Conservation (phyloP, 1,139 yeast species). For the Suhomyces maxii region DNA sequence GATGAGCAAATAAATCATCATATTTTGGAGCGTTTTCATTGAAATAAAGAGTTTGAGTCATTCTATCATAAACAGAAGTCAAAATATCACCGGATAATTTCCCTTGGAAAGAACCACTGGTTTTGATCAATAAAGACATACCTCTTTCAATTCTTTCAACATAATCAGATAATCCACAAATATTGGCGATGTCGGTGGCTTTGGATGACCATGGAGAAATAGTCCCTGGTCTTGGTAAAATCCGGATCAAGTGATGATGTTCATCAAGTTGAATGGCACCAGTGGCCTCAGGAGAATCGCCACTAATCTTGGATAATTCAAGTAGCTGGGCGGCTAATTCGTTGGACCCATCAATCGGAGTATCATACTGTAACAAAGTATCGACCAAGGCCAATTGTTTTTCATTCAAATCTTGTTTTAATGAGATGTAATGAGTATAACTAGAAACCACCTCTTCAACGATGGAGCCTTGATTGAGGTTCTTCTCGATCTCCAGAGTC, state of each 20-base stretch:
- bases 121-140: conserved; percentile 66
- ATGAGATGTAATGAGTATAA: conserved; percentile 79
- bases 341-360: conserved; percentile 57
- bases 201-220: conserved; percentile 99
- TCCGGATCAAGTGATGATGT: conserved; percentile 64
- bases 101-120: conserved; percentile 51
- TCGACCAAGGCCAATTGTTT: conserved; percentile 50
- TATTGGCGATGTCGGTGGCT: conserved; percentile 91
- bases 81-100: conserved; percentile 55
- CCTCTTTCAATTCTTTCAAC: conserved; percentile 93
- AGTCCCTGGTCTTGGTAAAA: conserved; percentile 92
- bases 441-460: conserved; percentile 71
- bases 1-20: conserved; percentile 74
- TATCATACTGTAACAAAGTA: conserved; percentile 73
- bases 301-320: conserved; percentile 25
- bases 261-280: conserved; percentile 33
- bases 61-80: conserved; percentile 82
- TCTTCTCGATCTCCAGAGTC: conserved; percentile 68
- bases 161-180: conserved; percentile 73
- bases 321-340: conserved; percentile 49
- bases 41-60: conserved; percentile 80
- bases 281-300: conserved; percentile 29
- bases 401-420: conserved; percentile 37
- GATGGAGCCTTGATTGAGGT: conserved; percentile 58
- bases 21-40: conserved; percentile 57